A percentile compares a stretch with the other conserved stretches of the same genome.
Conservation (phyloP, 2,329 filamentous ascomycete genomes). For the Aureobasidium sp. region DNA sequence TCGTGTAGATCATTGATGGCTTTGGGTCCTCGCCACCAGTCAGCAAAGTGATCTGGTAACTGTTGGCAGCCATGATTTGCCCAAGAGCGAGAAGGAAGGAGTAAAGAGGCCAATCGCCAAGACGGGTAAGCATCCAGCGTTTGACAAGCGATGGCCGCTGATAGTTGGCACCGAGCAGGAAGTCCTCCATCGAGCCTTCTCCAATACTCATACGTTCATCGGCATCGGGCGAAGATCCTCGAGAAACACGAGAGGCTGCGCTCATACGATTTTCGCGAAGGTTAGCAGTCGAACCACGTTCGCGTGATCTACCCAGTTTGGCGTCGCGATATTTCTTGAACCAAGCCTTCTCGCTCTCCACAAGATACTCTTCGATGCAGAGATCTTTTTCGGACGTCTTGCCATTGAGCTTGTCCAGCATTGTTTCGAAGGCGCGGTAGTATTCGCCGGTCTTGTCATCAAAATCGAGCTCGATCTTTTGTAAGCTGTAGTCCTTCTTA, state of each 20-base stretch:
- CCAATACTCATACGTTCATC: conserved; percentile 19
- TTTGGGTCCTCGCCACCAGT: conserved; percentile 54
- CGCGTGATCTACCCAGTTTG: conserved; percentile 30
- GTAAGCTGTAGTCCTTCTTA: not conserved
- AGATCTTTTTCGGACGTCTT: conserved; percentile 50
- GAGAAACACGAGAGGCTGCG: not conserved
- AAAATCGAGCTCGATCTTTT: conserved; percentile 33
- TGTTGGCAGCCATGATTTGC: conserved; percentile 57
- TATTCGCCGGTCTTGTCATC: conserved; percentile 56
- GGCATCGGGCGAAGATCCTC: conserved; percentile 31
- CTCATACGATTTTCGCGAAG: not conserved
- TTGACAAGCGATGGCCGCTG: conserved; percentile 47
- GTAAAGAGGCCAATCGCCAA: conserved; percentile 57
- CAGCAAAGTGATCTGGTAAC: conserved; percentile 60
- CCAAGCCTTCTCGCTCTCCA: conserved; percentile 60
- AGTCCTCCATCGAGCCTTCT: conserved; percentile 37
- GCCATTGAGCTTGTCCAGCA: conserved; percentile 46
- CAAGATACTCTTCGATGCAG: conserved; percentile 58
- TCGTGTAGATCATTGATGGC: conserved; percentile 50
- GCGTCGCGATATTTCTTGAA: conserved; percentile 53
- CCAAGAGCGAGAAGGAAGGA: conserved; percentile 52
- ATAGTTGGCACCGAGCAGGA: conserved; percentile 48
- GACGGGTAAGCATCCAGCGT: conserved; percentile 46
- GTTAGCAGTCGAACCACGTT: conserved; percentile 26
- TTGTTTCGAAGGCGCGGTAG: conserved; percentile 49